Evolutionary conservation across 768 basidiomycete genomes (phyloP).

Genomic region (Hypholoma fasciculare): DNA sequence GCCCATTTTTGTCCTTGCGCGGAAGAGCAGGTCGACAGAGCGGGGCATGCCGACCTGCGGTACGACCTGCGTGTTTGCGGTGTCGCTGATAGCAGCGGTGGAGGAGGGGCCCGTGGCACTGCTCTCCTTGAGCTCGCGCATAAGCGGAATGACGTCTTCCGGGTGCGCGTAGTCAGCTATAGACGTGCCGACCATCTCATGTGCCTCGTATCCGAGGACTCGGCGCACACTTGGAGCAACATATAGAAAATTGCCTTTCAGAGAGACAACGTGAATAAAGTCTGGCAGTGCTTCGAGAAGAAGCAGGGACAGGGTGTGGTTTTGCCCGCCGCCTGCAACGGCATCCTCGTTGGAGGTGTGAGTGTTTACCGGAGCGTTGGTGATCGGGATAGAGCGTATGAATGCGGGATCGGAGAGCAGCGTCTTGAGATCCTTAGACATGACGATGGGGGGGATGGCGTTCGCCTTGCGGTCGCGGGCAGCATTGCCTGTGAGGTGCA

Average conservation of each 20-base stretch:
- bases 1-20: slow-evolving; percentile 68
- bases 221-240: slow-evolving; percentile 79
- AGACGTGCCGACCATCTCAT: slow-evolving; percentile 77
- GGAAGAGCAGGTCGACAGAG: slow-evolving; percentile 82
- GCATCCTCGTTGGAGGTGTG: slow-evolving; percentile 16
- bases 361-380: slow-evolving; percentile 32
- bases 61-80: neutral
- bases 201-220: slow-evolving; percentile 84
- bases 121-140: slow-evolving; percentile 87
- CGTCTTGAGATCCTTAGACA: slow-evolving; percentile 54
- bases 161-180: slow-evolving; percentile 86
- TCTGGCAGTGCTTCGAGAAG: slow-evolving; percentile 69
- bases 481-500: neutral
- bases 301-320: slow-evolving; percentile 53
- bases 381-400: slow-evolving; percentile 44
- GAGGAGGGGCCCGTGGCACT: slow-evolving; percentile 28
- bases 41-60: slow-evolving; percentile 34
- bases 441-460: slow-evolving; percentile 29
- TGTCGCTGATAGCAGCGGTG: neutral
- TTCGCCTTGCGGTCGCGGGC: slow-evolving; percentile 31
- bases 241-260: slow-evolving; percentile 92
- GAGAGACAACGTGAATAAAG: slow-evolving; percentile 87
- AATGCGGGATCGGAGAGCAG: slow-evolving; percentile 50
- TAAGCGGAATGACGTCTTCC: slow-evolving; percentile 86
- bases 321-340: slow-evolving; percentile 26